A percentile compares a stretch with the other conserved stretches of the same genome.
These are phyloP conservation scores for Diutina ranongensis DNA, from an alignment of 1,139 yeast genomes.

Conservation along the genomic window DNA sequence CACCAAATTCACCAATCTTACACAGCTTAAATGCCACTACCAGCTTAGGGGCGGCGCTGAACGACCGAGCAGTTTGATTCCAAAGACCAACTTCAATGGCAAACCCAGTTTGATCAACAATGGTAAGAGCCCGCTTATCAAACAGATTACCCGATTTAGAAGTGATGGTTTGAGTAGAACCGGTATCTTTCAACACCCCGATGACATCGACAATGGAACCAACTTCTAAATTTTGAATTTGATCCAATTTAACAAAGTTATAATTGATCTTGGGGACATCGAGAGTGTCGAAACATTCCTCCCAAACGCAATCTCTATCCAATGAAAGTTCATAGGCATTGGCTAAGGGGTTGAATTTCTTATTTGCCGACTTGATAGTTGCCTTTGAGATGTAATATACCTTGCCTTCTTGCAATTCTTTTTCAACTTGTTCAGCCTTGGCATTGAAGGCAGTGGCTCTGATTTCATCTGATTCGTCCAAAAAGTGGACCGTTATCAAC, in stretches of 20 bases:
- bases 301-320: conserved; percentile 69
- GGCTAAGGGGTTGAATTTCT: conserved; percentile 70
- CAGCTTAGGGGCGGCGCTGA: conserved; percentile 62
- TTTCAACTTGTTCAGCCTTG: conserved; percentile 67
- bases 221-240: conserved; percentile 55
- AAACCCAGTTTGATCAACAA: conserved; percentile 78
- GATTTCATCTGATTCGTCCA: conserved; percentile 94
- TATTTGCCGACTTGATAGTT: conserved; percentile 72
- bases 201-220: conserved; percentile 74
- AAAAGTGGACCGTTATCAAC: conserved; percentile 73
- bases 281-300: conserved; percentile 51
- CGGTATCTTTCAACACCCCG: conserved; percentile 72
- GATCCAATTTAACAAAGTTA: conserved; percentile 60
- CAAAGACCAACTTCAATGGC: conserved; percentile 78
- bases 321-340: conserved; percentile 84
- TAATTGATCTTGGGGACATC: conserved; percentile 74
- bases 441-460: conserved; percentile 93
- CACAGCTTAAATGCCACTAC: conserved; percentile 91
- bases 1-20: conserved; percentile 69
- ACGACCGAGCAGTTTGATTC: conserved; percentile 80
- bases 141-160: conserved; percentile 88
- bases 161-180: conserved; percentile 67
- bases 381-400: conserved; percentile 81
- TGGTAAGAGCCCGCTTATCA: conserved; percentile 76
- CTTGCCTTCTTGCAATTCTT: conserved; percentile 74